phyloP scores from a whole-genome alignment of 2,329 filamentous ascomycete genomes.

The Onygenales sp. region DNA sequence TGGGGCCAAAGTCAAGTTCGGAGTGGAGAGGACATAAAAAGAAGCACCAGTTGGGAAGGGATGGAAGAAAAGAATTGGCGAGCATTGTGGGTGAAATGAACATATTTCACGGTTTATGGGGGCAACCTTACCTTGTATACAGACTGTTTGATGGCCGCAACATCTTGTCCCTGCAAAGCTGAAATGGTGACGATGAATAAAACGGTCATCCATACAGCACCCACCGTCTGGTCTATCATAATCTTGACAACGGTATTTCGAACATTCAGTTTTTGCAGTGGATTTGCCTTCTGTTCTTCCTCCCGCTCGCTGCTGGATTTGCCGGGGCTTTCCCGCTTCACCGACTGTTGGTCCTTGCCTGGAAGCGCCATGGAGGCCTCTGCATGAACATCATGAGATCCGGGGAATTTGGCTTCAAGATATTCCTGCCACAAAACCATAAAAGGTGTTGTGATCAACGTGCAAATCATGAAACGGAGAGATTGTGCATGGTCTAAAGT shows the following conservation, averaged over 20 bases:
- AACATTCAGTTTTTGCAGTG: constrained; percentile 16
- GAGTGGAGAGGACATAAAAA: too few species aligned
- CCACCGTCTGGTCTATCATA: constrained; percentile 48
- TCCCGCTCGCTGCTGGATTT: neutral
- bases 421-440: constrained; percentile 51
- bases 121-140: constrained; percentile 25
- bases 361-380: constrained; percentile 7
- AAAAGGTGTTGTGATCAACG: constrained; percentile 46
- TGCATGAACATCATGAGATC: constrained; percentile 21
- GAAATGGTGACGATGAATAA: constrained; percentile 48
- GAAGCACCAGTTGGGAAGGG: too few species aligned
- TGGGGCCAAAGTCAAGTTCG: too few species aligned
- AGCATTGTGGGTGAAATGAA: neutral
- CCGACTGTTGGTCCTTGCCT: neutral
- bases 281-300: constrained; percentile 11
- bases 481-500: constrained; percentile 40
- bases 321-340: neutral
- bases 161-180: constrained; percentile 32
- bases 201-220: constrained; percentile 46
- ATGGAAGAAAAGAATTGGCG: too few species aligned
- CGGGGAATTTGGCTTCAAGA: constrained; percentile 46
- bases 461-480: constrained; percentile 45
- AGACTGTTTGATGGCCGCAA: constrained; percentile 22
- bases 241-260: constrained; percentile 43
- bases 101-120: neutral